Evolutionary conservation across 2,329 filamentous ascomycete species (phyloP).

Genomic region (Gnomoniopsis smithogilvyi): DNA sequence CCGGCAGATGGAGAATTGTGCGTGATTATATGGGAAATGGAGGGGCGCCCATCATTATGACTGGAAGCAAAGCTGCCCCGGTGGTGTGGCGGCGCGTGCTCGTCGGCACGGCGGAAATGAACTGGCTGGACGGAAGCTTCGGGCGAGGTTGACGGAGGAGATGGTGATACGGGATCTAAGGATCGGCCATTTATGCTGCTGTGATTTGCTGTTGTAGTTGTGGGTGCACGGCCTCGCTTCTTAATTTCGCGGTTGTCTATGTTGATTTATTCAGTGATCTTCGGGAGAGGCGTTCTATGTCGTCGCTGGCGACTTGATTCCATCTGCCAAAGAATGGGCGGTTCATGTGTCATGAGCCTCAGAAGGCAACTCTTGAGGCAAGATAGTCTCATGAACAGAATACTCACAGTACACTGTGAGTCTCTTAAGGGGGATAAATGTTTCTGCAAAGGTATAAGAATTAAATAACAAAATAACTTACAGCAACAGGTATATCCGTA

Average conservation of each 20-base stretch:
- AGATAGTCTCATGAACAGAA: too few relatives aligned
- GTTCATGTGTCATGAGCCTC: too few relatives aligned
- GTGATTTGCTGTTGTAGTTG: background rate
- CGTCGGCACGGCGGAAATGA: conserved; percentile 2
- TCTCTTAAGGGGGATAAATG: too few relatives aligned
- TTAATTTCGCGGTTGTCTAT: conserved; percentile 32
- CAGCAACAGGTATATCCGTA: conserved; percentile 35
- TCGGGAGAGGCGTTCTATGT: too few relatives aligned
- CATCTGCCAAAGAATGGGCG: too few relatives aligned
- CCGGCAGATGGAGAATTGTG: background rate
- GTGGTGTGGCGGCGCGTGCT: background rate
- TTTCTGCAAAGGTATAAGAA: too few relatives aligned
- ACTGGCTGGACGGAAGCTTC: conserved; percentile 6
- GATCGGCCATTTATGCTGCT: conserved; percentile 1
- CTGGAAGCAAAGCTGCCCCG: conserved; percentile 2
- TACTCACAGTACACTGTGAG: too few relatives aligned
- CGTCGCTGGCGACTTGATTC: too few relatives aligned
- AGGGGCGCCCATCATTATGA: conserved; percentile 1
- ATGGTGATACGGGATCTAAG: conserved; percentile 6
- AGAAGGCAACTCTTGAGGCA: too few relatives aligned
- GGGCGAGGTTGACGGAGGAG: conserved; percentile 14
- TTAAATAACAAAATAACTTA: too few relatives aligned
- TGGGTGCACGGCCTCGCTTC: conserved; percentile 33
- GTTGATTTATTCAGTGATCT: too few relatives aligned
- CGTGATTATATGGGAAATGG: conserved; percentile 2